These are phyloP conservation scores for Solanum sitiens DNA, from an alignment of 257 asterid species.

Conservation along the genomic window DNA sequence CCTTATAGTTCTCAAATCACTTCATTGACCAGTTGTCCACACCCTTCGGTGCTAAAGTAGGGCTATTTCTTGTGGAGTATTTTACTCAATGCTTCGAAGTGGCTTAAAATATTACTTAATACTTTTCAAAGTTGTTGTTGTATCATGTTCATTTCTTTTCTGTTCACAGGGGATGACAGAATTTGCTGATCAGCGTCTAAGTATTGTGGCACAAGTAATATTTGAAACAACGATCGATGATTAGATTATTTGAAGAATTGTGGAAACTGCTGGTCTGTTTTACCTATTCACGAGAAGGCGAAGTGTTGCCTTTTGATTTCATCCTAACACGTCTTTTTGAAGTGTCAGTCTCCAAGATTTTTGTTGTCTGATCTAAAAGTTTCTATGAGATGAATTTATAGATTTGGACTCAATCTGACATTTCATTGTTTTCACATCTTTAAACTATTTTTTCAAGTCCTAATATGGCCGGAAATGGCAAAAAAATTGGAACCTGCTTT, in stretches of 20 bases:
- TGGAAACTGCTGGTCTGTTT: not conserved
- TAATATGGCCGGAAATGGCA: not conserved
- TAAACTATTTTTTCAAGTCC: not conserved
- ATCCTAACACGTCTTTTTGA: not conserved
- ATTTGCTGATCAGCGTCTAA: conserved; percentile 1
- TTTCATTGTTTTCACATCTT: not conserved
- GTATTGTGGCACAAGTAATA: conserved; percentile 12
- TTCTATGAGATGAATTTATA: not conserved
- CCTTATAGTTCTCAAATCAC: not conserved
- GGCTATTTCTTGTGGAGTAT: not conserved
- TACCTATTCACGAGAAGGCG: not conserved
- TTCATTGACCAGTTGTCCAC: not conserved
- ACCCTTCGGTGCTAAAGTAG: not conserved
- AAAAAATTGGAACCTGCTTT: not conserved
- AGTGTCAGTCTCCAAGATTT: not conserved
- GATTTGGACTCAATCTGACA: not conserved
- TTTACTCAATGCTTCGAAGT: no score
- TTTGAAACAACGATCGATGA: not conserved
- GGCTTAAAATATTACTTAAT: no score
- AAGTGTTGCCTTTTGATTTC: not conserved
- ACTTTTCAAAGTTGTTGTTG: not conserved
- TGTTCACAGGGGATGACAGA: conserved; percentile 6
- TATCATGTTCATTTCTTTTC: not conserved
- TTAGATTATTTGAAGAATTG: not conserved
- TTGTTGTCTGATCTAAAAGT: not conserved